Percentiles rank a stretch among this genome's conserved stretches.
Conservation (phyloP, 129 eudicot species). For the Calendula officinalis region DNA sequence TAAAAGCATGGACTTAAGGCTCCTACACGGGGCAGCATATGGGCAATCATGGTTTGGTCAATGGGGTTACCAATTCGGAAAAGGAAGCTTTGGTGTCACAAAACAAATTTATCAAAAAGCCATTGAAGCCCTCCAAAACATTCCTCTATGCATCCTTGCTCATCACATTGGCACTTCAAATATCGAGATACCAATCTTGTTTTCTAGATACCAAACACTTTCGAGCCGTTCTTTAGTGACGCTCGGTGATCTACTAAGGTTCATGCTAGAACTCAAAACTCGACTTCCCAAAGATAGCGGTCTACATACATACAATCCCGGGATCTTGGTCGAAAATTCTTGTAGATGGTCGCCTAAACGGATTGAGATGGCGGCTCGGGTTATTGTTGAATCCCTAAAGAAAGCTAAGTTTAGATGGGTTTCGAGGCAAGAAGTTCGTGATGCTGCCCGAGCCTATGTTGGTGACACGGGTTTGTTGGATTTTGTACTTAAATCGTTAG, state of each 20-base stretch:
- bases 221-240: slow-evolving; percentile 70
- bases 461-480: slow-evolving; percentile 95
- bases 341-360: slow-evolving; percentile 99
- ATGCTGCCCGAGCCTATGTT: slow-evolving; percentile 88
- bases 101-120: slow-evolving; percentile 66
- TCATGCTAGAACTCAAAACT: slow-evolving; percentile 76
- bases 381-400: slow-evolving; percentile 78
- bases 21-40: slow-evolving; percentile 75
- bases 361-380: slow-evolving; percentile 91
- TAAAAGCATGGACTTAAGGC: slow-evolving; percentile 79
- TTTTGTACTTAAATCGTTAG: slow-evolving; percentile 91
- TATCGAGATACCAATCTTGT: slow-evolving; percentile 48
- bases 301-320: slow-evolving; percentile 43
- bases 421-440: slow-evolving; percentile 92
- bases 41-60: slow-evolving; percentile 87
- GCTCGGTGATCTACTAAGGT: slow-evolving; percentile 62
- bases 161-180: slow-evolving; percentile 47
- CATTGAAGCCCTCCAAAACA: slow-evolving; percentile 63
- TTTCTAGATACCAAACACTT: slow-evolving; percentile 69
- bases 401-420: slow-evolving; percentile 81
- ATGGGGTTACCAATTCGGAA: slow-evolving; percentile 82
- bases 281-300: slow-evolving; percentile 53
- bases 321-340: slow-evolving; percentile 61
- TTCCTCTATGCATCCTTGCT: slow-evolving; percentile 65
- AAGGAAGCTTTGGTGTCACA: slow-evolving; percentile 84